phyloP scores from a whole-genome alignment of 768 basidiomycete species.

The Lactarius trivialis region DNA sequence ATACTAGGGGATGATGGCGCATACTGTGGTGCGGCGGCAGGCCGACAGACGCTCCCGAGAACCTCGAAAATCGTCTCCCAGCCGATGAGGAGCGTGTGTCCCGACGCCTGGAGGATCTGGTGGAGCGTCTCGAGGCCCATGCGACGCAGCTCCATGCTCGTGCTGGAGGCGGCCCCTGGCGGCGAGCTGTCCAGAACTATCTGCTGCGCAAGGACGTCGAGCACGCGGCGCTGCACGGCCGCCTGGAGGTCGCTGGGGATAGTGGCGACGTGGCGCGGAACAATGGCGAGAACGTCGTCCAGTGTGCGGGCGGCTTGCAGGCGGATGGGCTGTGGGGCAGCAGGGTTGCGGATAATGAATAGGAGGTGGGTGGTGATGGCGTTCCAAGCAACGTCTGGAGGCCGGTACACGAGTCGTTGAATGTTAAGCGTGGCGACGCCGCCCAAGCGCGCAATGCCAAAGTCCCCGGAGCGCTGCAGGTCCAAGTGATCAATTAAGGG shows the following conservation, averaged over 20 bases:
- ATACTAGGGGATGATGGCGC: slow-evolving; percentile 31
- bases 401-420: slow-evolving; percentile 77
- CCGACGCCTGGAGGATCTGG: slow-evolving; percentile 84
- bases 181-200: slow-evolving; percentile 40
- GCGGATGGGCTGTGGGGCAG: slow-evolving; percentile 70
- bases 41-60: slow-evolving; percentile 80
- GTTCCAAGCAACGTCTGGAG: slow-evolving; percentile 80
- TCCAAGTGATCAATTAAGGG: neutral
- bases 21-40: slow-evolving; percentile 38
- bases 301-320: slow-evolving; percentile 84
- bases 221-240: slow-evolving; percentile 70
- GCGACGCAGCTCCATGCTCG: slow-evolving; percentile 69
- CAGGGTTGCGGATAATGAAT: slow-evolving; percentile 59
- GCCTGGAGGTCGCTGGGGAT: slow-evolving; percentile 53
- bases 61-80: slow-evolving; percentile 94
- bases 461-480: slow-evolving; percentile 77
- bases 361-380: slow-evolving; percentile 76
- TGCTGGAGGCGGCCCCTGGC: slow-evolving; percentile 32
- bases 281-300: slow-evolving; percentile 73
- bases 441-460: slow-evolving; percentile 85
- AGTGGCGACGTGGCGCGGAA: slow-evolving; percentile 62
- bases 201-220: slow-evolving; percentile 81
- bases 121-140: slow-evolving; percentile 89
- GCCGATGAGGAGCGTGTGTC: slow-evolving; percentile 85
- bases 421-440: slow-evolving; percentile 78